Evolutionary conservation across 495 filamentous ascomycete species (phyloP).

Genomic region (Eremomyces bilateralis): DNA sequence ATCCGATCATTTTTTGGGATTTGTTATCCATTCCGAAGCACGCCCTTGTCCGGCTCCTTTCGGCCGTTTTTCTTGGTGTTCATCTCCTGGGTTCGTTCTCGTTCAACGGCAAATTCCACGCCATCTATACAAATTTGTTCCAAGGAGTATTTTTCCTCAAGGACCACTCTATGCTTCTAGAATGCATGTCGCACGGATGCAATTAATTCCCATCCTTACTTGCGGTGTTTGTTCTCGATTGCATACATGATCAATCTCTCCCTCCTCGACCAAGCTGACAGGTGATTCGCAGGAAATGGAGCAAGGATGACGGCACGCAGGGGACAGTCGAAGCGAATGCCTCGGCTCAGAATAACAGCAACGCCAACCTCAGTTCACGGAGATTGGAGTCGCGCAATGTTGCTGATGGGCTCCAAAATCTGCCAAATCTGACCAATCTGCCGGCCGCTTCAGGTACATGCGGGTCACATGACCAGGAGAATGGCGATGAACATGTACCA

Average conservation of each 20-base stretch:
- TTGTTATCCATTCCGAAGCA: background rate
- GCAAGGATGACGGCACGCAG: conserved; percentile 14
- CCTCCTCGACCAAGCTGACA: conserved; percentile 10
- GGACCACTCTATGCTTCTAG: no score
- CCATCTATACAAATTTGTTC: no score
- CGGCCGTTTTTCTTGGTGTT: background rate
- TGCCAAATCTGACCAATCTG: no score
- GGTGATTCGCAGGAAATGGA: conserved; percentile 14
- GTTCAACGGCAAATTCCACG: no score
- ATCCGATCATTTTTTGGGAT: background rate
- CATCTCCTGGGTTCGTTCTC: background rate
- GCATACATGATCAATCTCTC: no score
- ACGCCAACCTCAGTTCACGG: no score
- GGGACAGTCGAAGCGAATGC: conserved; percentile 4
- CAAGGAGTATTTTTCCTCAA: no score
- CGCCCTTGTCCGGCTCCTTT: background rate
- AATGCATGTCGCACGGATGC: no score
- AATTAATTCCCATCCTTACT: no score
- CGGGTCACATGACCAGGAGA: conserved; percentile 12
- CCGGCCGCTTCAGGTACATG: conserved; percentile 9
- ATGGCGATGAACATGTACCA: conserved; percentile 29
- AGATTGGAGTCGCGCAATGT: conserved; percentile 13
- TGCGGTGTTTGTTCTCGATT: no score
- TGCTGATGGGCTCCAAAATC: conserved; percentile 11
- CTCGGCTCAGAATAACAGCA: no score